Evolutionary conservation across 495 filamentous ascomycete genomes (phyloP).

Genomic region (Xylaria intraflava): DNA sequence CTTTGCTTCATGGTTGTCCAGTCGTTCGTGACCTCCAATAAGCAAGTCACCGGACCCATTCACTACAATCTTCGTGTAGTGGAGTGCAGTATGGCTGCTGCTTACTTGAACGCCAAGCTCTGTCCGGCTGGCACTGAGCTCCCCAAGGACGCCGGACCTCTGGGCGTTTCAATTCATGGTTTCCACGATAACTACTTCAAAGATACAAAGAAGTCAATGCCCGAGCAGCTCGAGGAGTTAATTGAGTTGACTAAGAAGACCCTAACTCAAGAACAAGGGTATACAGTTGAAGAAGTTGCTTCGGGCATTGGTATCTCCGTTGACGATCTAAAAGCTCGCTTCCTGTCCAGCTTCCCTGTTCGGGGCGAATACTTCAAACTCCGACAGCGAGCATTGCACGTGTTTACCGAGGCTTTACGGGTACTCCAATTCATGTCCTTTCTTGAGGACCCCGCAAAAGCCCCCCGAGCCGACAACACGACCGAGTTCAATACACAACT

Average conservation of each 20-base stretch:
- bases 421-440: constrained; percentile 76
- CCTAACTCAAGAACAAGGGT: constrained; percentile 69
- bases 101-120: constrained; percentile 47
- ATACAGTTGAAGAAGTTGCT: constrained; percentile 84
- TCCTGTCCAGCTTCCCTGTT: constrained; percentile 78
- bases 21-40: constrained; percentile 87
- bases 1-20: constrained; percentile 91
- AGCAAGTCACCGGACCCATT: constrained; percentile 84
- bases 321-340: constrained; percentile 62
- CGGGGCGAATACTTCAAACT: constrained; percentile 84
- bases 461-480: constrained; percentile 38
- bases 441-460: constrained; percentile 43
- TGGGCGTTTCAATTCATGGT: constrained; percentile 76
- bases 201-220: constrained; percentile 42
- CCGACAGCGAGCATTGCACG: constrained; percentile 78
- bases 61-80: constrained; percentile 97
- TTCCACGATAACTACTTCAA: constrained; percentile 78
- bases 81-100: constrained; percentile 85
- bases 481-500: constrained; percentile 59
- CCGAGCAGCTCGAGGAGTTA: constrained; percentile 62
- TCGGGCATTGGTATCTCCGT: constrained; percentile 61
- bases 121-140: constrained; percentile 57
- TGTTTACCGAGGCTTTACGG: constrained; percentile 80
- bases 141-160: constrained; percentile 70
- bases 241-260: constrained; percentile 56